phyloP scores from a whole-genome alignment of 306 rosid genomes.

The Cucumis sativus region Cucumber_9930_V3 NC_026659.2:31039501-31040000 shows the following conservation, averaged over 20 bases:
- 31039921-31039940: neutral
- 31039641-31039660: neutral
- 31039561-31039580: neutral
- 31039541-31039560: neutral
- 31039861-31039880: neutral
- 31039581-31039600: neutral
- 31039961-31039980: neutral
- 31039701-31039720: neutral
- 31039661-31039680: neutral
- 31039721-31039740: slow-evolving; percentile 6
- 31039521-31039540: no score
- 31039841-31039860: neutral
- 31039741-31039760: neutral
- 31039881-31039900: neutral
- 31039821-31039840: neutral
- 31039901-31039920: neutral
- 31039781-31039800: neutral
- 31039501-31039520: no score
- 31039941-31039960: neutral
- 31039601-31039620: neutral
- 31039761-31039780: neutral
- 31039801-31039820: neutral
- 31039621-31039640: neutral
- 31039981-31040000: no score
- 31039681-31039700: neutral